These are phyloP conservation scores for Cenococcum geophilum DNA, from an alignment of 495 filamentous ascomycete genomes.

Conservation along the genomic window DNA sequence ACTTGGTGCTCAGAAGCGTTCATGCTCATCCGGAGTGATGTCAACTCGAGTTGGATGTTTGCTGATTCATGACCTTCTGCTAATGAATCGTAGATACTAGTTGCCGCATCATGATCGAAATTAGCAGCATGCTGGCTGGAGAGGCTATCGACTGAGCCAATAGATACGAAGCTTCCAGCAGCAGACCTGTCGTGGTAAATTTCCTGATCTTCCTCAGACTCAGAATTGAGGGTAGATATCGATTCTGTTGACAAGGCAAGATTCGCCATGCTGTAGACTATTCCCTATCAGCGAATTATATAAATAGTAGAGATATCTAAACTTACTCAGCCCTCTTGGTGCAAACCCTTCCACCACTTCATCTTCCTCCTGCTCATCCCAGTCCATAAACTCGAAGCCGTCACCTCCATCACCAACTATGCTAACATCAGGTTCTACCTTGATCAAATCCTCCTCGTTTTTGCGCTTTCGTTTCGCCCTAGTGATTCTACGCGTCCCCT, in stretches of 20 bases:
- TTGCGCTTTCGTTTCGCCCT: conserved; percentile 46
- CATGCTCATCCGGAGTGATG: conserved; percentile 75
- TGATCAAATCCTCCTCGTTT: conserved; percentile 37
- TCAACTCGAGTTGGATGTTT: conserved; percentile 83
- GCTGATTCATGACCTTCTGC: conserved; percentile 68
- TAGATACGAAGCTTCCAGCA: conserved; percentile 48
- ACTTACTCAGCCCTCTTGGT: conserved; percentile 50
- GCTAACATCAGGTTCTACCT: conserved; percentile 47
- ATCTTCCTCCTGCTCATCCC: conserved; percentile 49
- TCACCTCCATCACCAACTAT: conserved; percentile 53
- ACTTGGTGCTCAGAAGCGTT: conserved; percentile 86
- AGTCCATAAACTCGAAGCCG: conserved; percentile 46
- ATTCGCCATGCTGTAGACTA: conserved; percentile 62
- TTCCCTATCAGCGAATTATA: conserved; percentile 33
- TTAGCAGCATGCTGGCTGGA: conserved; percentile 47
- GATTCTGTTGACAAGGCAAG: conserved; percentile 70
- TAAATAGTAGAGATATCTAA: background rate
- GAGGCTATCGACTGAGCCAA: conserved; percentile 52
- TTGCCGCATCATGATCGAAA: conserved; percentile 84
- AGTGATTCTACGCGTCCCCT: conserved; percentile 50
- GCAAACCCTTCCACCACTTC: conserved; percentile 42
- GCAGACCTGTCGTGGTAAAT: conserved; percentile 40
- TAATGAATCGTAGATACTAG: conserved; percentile 76
- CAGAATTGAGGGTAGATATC: conserved; percentile 63
- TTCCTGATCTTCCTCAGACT: conserved; percentile 36